Evolutionary conservation across 2,329 filamentous ascomycete genomes (phyloP).

Genomic region (Coleophoma crateriformis): DNA sequence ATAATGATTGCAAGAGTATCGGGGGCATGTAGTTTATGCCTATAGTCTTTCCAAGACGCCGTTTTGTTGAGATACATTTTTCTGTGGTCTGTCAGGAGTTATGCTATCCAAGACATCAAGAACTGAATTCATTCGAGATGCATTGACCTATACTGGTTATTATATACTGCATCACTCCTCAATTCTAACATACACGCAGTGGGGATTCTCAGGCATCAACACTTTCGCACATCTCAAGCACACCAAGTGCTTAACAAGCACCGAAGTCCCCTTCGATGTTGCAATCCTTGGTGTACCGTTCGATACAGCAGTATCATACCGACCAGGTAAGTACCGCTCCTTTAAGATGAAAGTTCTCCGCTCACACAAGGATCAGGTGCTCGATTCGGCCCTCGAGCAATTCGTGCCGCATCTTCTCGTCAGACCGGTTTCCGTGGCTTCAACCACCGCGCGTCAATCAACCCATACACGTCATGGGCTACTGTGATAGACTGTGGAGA

Average conservation of each 20-base stretch:
- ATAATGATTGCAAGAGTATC: too few species aligned
- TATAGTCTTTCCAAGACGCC: too few species aligned
- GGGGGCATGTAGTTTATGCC: too few species aligned
- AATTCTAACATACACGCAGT: conserved; percentile 26
- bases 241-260: conserved; percentile 63
- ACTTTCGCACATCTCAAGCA: conserved; percentile 69
- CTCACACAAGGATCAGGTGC: conserved; percentile 41
- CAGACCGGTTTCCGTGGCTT: conserved; percentile 77
- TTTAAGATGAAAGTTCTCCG: not conserved
- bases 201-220: conserved; percentile 68
- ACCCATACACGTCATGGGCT: conserved; percentile 78
- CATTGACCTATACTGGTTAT: too few species aligned
- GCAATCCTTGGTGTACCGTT: conserved; percentile 69
- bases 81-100: too few species aligned
- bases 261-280: conserved; percentile 61
- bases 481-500: conserved; percentile 84
- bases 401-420: conserved; percentile 75
- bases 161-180: too few species aligned
- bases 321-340: conserved; percentile 46
- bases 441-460: conserved; percentile 77
- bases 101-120: too few species aligned
- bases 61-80: too few species aligned
- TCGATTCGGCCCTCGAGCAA: conserved; percentile 82
- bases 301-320: conserved; percentile 67
- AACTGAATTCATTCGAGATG: too few species aligned